Percentiles rank a stretch among this genome's conserved stretches.
phyloP scores from a whole-genome alignment of 1,284 basidiomycete genomes.

The Heterobasidion occidentale region DNA sequence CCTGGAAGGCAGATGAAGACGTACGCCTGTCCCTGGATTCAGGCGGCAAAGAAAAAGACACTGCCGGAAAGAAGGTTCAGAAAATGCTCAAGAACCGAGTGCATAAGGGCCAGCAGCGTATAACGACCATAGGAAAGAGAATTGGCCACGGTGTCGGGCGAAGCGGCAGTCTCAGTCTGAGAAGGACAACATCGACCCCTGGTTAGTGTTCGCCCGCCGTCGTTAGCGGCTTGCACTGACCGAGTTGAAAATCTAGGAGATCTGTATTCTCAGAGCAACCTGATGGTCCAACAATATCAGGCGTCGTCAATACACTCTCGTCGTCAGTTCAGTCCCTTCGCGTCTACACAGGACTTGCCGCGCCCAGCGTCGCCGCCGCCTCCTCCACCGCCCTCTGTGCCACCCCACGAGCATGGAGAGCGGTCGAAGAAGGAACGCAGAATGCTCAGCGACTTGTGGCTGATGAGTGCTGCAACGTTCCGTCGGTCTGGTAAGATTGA shows the following conservation, averaged over 20 bases:
- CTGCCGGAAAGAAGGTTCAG: constrained; percentile 61
- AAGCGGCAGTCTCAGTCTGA: constrained; percentile 34
- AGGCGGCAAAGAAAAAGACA: constrained; percentile 12
- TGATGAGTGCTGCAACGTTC: constrained; percentile 92
- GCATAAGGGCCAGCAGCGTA: constrained; percentile 61
- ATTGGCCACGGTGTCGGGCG: constrained; percentile 62
- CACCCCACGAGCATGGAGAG: constrained; percentile 33
- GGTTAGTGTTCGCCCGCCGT: constrained; percentile 31
- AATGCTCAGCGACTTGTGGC: constrained; percentile 83
- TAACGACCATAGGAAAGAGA: constrained; percentile 69
- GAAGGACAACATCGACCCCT: constrained; percentile 56
- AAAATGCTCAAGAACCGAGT: constrained; percentile 67
- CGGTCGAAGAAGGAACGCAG: constrained; percentile 48
- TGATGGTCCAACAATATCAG: constrained; percentile 55
- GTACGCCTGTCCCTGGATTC: not conserved
- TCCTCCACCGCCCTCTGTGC: constrained; percentile 26
- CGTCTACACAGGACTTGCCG: constrained; percentile 22
- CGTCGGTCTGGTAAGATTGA: constrained; percentile 83
- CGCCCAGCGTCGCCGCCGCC: constrained; percentile 27
- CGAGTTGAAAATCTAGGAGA: not conserved
- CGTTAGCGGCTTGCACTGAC: not conserved
- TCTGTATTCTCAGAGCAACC: constrained; percentile 8
- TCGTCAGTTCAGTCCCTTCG: constrained; percentile 40
- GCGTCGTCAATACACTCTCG: constrained; percentile 86
- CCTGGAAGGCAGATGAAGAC: not conserved